These are phyloP conservation scores for Carex arenaria DNA, from an alignment of 202 grass and related monocot species.

Conservation along the genomic window DNA sequence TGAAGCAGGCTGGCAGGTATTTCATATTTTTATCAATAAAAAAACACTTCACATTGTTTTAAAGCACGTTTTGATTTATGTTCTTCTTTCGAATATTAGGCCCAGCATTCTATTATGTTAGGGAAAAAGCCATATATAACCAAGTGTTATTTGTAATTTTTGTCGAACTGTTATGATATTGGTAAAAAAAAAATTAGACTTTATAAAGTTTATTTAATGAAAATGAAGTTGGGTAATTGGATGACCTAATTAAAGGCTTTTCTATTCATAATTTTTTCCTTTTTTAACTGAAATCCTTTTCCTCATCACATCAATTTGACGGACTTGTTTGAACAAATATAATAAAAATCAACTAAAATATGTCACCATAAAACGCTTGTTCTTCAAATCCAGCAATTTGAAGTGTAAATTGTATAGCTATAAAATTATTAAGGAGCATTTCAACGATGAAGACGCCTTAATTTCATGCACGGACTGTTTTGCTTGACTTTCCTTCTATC, in stretches of 20 bases:
- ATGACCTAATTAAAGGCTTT: no score
- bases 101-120: background rate
- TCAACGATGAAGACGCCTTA: background rate
- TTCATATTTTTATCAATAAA: background rate
- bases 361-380: background rate
- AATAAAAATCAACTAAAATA: background rate
- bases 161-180: background rate
- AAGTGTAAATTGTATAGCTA: background rate
- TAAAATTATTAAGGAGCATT: background rate
- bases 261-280: no score
- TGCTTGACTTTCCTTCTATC: background rate
- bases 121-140: background rate
- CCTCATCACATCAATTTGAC: background rate
- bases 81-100: background rate
- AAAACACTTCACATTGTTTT: background rate
- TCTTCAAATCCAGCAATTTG: background rate
- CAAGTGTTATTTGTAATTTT: background rate
- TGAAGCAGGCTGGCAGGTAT: conserved; percentile 98
- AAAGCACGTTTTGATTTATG: background rate
- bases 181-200: background rate
- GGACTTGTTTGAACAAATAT: background rate
- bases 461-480: background rate
- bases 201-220: no score
- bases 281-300: no score
- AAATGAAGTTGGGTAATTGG: no score